Evolutionary conservation across 805 yeast species (phyloP).

Genomic region (Candida coquimbonensis): DNA sequence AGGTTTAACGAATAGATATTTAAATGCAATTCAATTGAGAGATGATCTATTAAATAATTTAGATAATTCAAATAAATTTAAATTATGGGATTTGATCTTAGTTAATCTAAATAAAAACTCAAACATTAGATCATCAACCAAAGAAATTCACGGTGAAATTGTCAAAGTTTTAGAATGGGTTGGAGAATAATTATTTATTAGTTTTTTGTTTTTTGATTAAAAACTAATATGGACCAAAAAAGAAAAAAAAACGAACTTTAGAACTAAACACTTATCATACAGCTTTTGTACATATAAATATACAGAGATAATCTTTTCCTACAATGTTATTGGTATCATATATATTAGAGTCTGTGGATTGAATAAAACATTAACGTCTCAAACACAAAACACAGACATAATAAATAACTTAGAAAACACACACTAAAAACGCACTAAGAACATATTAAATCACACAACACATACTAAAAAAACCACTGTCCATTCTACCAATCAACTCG

Average conservation of each 20-base stretch:
- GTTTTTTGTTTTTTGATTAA: neutral
- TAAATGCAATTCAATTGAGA: conserved; percentile 68
- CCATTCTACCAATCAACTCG: no score
- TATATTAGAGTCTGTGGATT: no score
- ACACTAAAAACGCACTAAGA: neutral
- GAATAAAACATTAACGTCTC: no score
- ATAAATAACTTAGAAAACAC: no score
- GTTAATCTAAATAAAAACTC: conserved; percentile 55
- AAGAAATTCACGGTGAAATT: conserved; percentile 82
- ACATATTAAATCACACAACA: neutral
- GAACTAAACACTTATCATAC: no score
- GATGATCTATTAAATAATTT: conserved; percentile 45
- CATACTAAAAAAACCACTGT: no score
- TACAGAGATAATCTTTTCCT: no score
- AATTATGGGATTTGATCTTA: conserved; percentile 53
- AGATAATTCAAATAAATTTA: conserved; percentile 28
- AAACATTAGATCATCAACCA: conserved; percentile 51
- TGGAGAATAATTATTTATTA: conserved; percentile 23
- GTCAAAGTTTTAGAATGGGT: conserved; percentile 88
- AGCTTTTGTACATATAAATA: no score
- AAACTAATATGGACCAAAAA: no score
- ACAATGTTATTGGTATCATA: no score
- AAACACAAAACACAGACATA: no score
- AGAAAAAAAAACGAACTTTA: no score
- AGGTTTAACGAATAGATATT: conserved; percentile 35